These are phyloP conservation scores for Aegilops longissima DNA, from an alignment of 176 grass and related monocot species.

Conservation along the genomic window DNA sequence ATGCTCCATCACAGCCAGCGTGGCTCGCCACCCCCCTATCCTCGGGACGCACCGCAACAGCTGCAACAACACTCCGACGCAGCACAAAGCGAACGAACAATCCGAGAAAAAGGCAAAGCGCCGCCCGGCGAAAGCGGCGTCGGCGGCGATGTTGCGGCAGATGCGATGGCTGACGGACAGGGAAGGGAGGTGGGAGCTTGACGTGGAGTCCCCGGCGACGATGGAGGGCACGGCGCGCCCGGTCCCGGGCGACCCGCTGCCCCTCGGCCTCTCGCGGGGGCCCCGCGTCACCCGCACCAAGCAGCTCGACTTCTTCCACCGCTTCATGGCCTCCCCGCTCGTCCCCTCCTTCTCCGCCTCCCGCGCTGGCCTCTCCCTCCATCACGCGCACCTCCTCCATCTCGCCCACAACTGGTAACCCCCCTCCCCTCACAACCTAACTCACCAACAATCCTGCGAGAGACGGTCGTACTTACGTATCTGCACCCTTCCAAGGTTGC, in stretches of 20 bases:
- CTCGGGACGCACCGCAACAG: slow-evolving; percentile 1
- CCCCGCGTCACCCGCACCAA: slow-evolving; percentile 75
- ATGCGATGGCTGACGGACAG: slow-evolving; percentile 70
- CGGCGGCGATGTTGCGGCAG: slow-evolving; percentile 53
- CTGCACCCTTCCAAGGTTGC: neutral
- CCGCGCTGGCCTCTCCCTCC: slow-evolving; percentile 56
- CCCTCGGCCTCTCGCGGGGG: slow-evolving; percentile 72
- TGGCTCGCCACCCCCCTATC: slow-evolving; percentile 27
- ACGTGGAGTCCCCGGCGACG: slow-evolving; percentile 73
- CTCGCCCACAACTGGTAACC: slow-evolving; percentile 64
- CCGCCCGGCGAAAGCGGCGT: slow-evolving; percentile 7
- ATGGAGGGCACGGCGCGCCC: slow-evolving; percentile 89
- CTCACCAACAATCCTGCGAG: neutral
- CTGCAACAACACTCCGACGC: neutral
- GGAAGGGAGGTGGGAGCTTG: slow-evolving; percentile 75
- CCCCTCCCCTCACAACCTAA: neutral
- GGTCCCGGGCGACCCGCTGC: slow-evolving; percentile 74
- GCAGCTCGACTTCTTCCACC: slow-evolving; percentile 98
- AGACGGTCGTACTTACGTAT: neutral
- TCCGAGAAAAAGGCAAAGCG: neutral
- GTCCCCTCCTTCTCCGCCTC: slow-evolving; percentile 68
- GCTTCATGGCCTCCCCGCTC: slow-evolving; percentile 88
- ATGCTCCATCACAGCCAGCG: neutral
- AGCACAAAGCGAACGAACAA: neutral
- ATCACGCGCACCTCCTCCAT: slow-evolving; percentile 70